Percentiles rank a stretch among this genome's conserved stretches.
Evolutionary conservation across 2,329 filamentous ascomycete genomes (phyloP).

Genomic region (Colletotrichum sp.): DNA sequence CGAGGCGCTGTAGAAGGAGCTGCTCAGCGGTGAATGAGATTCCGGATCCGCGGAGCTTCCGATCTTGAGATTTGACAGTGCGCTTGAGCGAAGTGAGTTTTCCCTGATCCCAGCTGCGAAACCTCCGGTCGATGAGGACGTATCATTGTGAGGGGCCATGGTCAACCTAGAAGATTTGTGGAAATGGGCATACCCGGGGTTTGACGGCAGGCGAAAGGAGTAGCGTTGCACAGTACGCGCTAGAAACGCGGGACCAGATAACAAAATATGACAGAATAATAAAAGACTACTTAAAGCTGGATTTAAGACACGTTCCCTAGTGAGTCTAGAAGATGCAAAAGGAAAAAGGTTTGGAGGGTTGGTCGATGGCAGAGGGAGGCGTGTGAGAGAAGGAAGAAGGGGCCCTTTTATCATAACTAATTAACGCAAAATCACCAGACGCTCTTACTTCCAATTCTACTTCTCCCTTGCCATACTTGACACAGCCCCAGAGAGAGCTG

Average conservation of each 20-base stretch:
- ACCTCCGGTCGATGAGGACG: constrained; percentile 49
- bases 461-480: not conserved
- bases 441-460: not conserved
- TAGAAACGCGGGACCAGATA: not conserved
- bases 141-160: constrained; percentile 55
- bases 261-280: not conserved
- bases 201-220: not conserved
- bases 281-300: not conserved
- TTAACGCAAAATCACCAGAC: not conserved
- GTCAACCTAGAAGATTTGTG: not conserved
- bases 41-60: constrained; percentile 31
- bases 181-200: not conserved
- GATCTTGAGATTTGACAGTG: constrained; percentile 34
- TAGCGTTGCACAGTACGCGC: not conserved
- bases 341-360: not conserved
- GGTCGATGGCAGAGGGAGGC: not conserved
- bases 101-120: constrained; percentile 47
- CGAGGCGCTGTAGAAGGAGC: constrained; percentile 46
- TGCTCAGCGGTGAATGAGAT: constrained; percentile 42
- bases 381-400: not conserved
- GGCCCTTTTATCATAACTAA: not conserved
- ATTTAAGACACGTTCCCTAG: not conserved
- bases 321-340: not conserved
- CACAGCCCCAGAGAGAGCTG: not conserved
- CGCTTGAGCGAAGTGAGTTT: constrained; percentile 36